Conservation (phyloP, 1,139 yeast species). For the Hansenula sp. region DNA sequence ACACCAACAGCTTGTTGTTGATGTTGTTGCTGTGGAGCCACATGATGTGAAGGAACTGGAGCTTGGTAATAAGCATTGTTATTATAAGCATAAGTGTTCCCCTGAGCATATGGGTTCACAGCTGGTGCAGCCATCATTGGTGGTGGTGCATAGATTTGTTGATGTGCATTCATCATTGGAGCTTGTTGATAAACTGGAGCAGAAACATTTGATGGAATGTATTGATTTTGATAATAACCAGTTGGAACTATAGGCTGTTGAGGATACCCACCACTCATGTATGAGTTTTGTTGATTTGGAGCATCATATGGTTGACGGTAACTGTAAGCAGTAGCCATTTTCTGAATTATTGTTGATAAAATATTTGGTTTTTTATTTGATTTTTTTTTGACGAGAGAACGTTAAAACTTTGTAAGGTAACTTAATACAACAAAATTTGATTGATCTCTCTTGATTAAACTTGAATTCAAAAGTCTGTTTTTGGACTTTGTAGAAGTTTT, state of each 20-base stretch:
- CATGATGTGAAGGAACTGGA: slow-evolving; percentile 1
- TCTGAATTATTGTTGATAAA: slow-evolving; percentile 1
- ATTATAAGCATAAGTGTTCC: slow-evolving; percentile 2
- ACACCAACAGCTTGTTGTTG: slow-evolving; percentile 35
- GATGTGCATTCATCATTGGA: slow-evolving; percentile 1
- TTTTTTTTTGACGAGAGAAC: neutral
- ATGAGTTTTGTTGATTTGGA: slow-evolving; percentile 4
- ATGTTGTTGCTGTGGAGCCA: slow-evolving; percentile 15
- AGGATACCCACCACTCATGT: neutral
- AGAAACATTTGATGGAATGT: neutral
- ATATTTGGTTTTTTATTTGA: neutral
- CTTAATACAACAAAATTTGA: slow-evolving; percentile 3
- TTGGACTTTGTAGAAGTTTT: too few relatives aligned
- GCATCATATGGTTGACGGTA: slow-evolving; percentile 9
- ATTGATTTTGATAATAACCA: slow-evolving; percentile 1
- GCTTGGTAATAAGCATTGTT: slow-evolving; percentile 2
- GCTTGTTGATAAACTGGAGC: slow-evolving; percentile 3
- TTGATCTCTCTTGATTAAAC: neutral
- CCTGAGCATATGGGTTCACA: neutral
- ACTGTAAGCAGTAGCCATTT: slow-evolving; percentile 13
- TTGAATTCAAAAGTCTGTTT: too few relatives aligned
- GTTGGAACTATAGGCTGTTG: neutral
- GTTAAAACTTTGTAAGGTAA: slow-evolving; percentile 1
- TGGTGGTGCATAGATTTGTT: slow-evolving; percentile 4
- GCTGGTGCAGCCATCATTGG: slow-evolving; percentile 3